Evolutionary conservation across 305 asterid genomes (phyloP), one percentile per base, ranked within the genome.

Genomic region (Fraxinus dipetala): DNA sequence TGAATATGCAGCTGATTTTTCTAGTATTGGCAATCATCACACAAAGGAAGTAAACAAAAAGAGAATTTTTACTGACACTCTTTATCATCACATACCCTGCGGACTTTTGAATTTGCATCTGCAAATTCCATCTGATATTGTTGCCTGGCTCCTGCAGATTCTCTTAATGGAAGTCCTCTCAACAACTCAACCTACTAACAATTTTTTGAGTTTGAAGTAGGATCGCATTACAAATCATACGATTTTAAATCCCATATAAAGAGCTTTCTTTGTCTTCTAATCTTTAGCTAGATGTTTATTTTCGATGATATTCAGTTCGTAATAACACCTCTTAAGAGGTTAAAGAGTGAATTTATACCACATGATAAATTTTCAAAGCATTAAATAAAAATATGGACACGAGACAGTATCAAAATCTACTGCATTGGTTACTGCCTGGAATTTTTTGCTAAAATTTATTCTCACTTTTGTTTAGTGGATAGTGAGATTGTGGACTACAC

Each of bases 11-110:
- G 31, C 70, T 61, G 31, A 20, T 61, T 26, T 65, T 26, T 65
- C 73, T 35, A n/a, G 48, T 79, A 31, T 80, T 70, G 38, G 20
- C 72, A 43, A 76, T 82, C 82, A 85, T 79, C 85, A 10, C 30
- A 54, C 51, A 69, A 18, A 73, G 30, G 75, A 77, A 78, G 85
- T 77, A 56, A 83, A 65, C 84, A 80, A 80, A 83, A 76, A 83
- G 84, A 79, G 80, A 73, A 83, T 80, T 80, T 63, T 65, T 65
- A 65, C 80, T 83, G 80, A 72, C 85, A 72, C 26, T 56, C 63
- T 80, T n/a, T 76, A 48, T 77, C 85, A 40, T 79, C 78, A 65
- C 83, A 32, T 75, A 79, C 78, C 81, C 78, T 65, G 36, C 18
- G 30, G 73, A 26, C 18, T 65, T 26, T 26, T 10, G 72, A 65